phyloP scores from a whole-genome alignment of 2,329 filamentous ascomycete species.

The Trichoderma brevicompactum region DNA sequence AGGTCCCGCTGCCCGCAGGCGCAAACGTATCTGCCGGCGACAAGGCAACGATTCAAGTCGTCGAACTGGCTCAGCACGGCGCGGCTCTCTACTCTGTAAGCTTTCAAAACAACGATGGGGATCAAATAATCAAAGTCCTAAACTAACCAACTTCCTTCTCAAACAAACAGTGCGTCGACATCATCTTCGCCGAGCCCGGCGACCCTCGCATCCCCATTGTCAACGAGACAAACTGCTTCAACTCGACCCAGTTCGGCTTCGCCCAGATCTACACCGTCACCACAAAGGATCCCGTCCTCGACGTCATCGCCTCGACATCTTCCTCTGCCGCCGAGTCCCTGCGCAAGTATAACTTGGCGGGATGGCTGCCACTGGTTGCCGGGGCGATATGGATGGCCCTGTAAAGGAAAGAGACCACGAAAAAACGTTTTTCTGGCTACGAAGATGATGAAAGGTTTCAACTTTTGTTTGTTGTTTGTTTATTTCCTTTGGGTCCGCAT shows the following conservation, averaged over 20 bases:
- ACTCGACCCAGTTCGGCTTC: constrained; percentile 78
- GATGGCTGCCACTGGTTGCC: constrained; percentile 49
- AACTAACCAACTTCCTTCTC: too few species aligned
- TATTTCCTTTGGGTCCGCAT: neutral
- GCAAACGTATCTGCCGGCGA: constrained; percentile 77
- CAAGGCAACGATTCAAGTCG: constrained; percentile 85
- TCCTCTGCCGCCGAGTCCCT: constrained; percentile 36
- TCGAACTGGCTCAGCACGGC: constrained; percentile 82
- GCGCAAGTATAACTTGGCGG: constrained; percentile 38
- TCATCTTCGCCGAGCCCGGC: constrained; percentile 81
- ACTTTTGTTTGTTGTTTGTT: neutral
- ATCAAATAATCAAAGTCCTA: too few species aligned
- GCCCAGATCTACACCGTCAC: constrained; percentile 74
- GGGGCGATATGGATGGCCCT: constrained; percentile 48
- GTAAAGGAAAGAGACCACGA: constrained; percentile 32
- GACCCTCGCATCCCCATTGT: constrained; percentile 71
- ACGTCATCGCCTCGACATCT: constrained; percentile 21
- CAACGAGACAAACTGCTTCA: constrained; percentile 85
- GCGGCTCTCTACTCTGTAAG: constrained; percentile 80
- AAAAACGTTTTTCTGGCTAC: neutral
- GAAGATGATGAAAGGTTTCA: neutral
- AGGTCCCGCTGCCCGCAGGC: constrained; percentile 80
- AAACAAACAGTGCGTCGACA: constrained; percentile 78
- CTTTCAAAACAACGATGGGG: neutral
- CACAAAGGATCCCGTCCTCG: constrained; percentile 41